Conservation (phyloP, 345 rosid genomes). For the Dipteronia sinensis region DNA sequence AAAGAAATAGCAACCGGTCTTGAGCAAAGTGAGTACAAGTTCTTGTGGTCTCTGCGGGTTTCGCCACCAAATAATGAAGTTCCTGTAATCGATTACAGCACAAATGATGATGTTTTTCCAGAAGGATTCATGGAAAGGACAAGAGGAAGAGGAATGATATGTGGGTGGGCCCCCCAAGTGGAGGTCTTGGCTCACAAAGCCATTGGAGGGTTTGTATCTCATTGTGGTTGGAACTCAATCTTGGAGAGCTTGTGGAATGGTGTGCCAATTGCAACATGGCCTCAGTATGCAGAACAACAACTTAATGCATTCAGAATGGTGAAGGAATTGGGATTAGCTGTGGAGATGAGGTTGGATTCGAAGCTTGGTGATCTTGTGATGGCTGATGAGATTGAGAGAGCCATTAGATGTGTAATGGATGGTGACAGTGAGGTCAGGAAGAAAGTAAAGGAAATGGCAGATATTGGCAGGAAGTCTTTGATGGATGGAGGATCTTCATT, state of each 20-base stretch:
- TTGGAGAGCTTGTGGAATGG: constrained; percentile 54
- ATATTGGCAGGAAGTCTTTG: neutral
- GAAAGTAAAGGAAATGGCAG: neutral
- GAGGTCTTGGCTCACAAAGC: constrained; percentile 39
- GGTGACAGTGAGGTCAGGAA: neutral
- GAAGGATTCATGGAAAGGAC: constrained; percentile 34
- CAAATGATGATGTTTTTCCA: constrained; percentile 25
- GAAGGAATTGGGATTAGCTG: constrained; percentile 42
- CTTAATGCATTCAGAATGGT: constrained; percentile 47
- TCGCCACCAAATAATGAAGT: constrained; percentile 9
- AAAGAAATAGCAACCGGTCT: constrained; percentile 49
- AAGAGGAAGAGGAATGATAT: constrained; percentile 21
- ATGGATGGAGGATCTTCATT: constrained; percentile 45
- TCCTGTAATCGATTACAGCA: neutral
- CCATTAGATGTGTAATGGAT: constrained; percentile 16
- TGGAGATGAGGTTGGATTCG: constrained; percentile 40
- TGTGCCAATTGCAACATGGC: constrained; percentile 50
- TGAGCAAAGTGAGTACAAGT: constrained; percentile 36
- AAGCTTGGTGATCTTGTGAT: constrained; percentile 18
- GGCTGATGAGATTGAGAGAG: constrained; percentile 45
- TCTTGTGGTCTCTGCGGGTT: constrained; percentile 33
- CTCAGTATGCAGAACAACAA: constrained; percentile 53
- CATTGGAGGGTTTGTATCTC: constrained; percentile 47
- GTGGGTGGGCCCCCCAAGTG: constrained; percentile 50
- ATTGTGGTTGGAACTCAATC: constrained; percentile 54